Conservation (phyloP, 139 green algal genomes). For the Tetraselmis striata region DNA sequence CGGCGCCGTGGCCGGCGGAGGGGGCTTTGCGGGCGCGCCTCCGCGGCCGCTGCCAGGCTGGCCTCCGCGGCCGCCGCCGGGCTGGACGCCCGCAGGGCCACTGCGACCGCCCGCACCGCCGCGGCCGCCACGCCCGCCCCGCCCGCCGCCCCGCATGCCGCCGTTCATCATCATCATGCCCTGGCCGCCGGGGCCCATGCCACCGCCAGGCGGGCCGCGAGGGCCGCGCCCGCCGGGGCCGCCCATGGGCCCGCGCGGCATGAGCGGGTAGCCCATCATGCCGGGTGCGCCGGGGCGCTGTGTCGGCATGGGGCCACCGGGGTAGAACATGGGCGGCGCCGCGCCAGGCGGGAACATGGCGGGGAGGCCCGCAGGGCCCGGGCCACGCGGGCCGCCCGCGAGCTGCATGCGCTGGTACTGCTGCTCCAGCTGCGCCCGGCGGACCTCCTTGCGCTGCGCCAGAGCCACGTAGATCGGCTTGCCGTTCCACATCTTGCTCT, state of each 20-base stretch:
- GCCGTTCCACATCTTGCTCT: slow-evolving; percentile 69
- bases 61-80: slow-evolving; percentile 14
- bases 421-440: slow-evolving; percentile 43
- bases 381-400: slow-evolving; percentile 17
- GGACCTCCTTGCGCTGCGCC: slow-evolving; percentile 25
- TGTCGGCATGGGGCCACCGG: slow-evolving; percentile 13
- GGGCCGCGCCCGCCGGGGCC: slow-evolving; percentile 25
- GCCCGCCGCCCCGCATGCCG: slow-evolving; percentile 19
- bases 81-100: slow-evolving; percentile 11
- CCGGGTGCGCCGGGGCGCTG: slow-evolving; percentile 8
- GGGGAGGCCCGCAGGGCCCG: slow-evolving; percentile 18
- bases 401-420: slow-evolving; percentile 46
- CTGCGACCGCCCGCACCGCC: slow-evolving; percentile 24
- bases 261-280: slow-evolving; percentile 31
- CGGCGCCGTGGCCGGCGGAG: slow-evolving; percentile 24
- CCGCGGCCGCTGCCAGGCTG: not conserved
- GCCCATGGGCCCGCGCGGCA: slow-evolving; percentile 7
- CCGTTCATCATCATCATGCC: slow-evolving; percentile 13
- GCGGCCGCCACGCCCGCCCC: slow-evolving; percentile 21
- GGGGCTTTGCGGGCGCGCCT: not conserved
- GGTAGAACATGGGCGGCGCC: slow-evolving; percentile 34
- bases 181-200: slow-evolving; percentile 6
- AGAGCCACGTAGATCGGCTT: slow-evolving; percentile 90
- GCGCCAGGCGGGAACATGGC: slow-evolving; percentile 31
- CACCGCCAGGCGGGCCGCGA: slow-evolving; percentile 8